Conservation (phyloP, 2,329 filamentous ascomycete genomes). For the Penicillium sp. region DNA sequence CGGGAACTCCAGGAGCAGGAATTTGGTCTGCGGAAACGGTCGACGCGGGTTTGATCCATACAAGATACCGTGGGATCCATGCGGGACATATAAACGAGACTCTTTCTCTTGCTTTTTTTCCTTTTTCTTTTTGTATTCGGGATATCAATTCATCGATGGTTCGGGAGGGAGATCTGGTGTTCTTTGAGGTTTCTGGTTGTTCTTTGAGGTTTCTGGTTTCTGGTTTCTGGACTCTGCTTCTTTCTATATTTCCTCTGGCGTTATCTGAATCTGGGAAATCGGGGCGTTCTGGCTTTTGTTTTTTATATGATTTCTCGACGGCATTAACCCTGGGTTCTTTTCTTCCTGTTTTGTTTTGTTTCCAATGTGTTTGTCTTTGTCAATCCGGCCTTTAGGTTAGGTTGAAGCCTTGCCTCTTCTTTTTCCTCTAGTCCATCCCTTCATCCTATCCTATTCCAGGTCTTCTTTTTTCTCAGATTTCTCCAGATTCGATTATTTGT, state of each 20-base stretch:
- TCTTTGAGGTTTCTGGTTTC: slow-evolving; percentile 5
- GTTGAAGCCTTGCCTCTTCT: not conserved
- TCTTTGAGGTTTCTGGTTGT: slow-evolving; percentile 12
- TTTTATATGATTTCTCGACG: slow-evolving; percentile 8
- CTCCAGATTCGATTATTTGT: not conserved
- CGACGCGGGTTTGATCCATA: slow-evolving; percentile 15
- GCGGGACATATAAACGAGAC: slow-evolving; percentile 1
- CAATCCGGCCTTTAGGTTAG: slow-evolving; percentile 1
- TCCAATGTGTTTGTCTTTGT: too few species aligned
- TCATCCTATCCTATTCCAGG: slow-evolving; percentile 3
- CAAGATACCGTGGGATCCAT: not conserved
- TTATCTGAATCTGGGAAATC: slow-evolving; percentile 8
- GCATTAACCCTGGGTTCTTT: slow-evolving; percentile 2
- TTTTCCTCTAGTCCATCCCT: slow-evolving; percentile 1
- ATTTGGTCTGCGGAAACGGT: slow-evolving; percentile 42
- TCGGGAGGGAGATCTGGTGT: slow-evolving; percentile 19
- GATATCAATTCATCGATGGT: slow-evolving; percentile 20
- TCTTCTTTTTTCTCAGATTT: not conserved
- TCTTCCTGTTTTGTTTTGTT: not conserved
- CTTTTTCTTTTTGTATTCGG: slow-evolving; percentile 13
- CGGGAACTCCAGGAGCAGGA: slow-evolving; percentile 47
- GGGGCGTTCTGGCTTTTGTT: slow-evolving; percentile 8
- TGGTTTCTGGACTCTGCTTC: too few species aligned
- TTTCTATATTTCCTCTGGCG: slow-evolving; percentile 12
- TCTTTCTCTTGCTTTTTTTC: slow-evolving; percentile 5